Base-by-base conservation (phyloP, 441 rosid species). In the Croton laevigatus region DNA sequence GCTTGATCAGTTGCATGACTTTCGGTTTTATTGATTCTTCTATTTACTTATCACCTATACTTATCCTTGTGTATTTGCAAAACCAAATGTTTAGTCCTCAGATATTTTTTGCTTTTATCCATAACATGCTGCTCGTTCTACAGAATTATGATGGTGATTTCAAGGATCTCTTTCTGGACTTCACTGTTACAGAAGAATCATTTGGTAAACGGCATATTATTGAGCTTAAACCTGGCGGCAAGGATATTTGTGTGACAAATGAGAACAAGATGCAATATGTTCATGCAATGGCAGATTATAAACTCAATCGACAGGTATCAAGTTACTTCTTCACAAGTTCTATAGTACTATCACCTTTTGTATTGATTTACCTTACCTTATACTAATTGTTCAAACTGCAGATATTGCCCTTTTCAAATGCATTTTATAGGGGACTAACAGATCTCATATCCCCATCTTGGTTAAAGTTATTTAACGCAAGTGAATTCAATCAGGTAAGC, bases 251-350 rank as follows among this genome's bases (percentile, higher is more conserved):
- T 42, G 97, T 96, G 70, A 87, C 91, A 73, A 85, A 91, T 80
- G 97, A 90, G 71, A 93, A 96, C 89, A 93, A 93, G 86, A 91
- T 96, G 98, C 99, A 93, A 76, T 96, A 96, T 74, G 84, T 96
- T 79, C 97, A 96, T 87, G 98, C 97, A 66, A 93, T 96, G 87
- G 98, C 97, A 34, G 96, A 93, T 85, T 90, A 91, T 77, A 96
- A 93, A 83, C 97, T 96, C 77, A 96, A 93, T 71, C 81, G 96
- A 73, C 99, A 96, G 99, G 99, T 93, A 69, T 69, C 6, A 27
- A 59, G 48, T 68, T 73, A 37, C 44, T 77, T 52, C 49, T 66
- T 27, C 57, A 55, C 44, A 46, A 61, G 73, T 60, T 73, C 16
- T 68, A 48, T 70, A 65, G 36, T 45, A 19, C 3, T 65, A 34